Conservation (phyloP, 225 moss, liverwort and hornwort genomes). For the Sphagnum contortum region DNA sequence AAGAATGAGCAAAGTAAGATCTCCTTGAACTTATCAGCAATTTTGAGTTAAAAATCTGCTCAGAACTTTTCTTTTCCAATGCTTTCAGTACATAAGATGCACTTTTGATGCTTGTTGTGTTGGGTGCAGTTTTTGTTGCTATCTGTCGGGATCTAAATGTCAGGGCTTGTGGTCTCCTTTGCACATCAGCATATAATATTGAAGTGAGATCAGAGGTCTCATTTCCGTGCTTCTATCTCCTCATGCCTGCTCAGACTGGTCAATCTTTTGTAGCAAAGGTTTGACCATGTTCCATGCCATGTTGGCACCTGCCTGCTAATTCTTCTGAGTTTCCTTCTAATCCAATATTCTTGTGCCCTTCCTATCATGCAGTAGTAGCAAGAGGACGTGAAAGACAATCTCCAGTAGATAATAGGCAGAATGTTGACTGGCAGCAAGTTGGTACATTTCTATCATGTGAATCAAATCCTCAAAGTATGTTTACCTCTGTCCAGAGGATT, state of each 20-base stretch:
- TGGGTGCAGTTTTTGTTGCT: conserved; percentile 8
- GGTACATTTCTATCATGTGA: no score
- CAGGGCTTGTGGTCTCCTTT: conserved; percentile 4
- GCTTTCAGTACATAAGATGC: background rate
- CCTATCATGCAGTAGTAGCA: no score
- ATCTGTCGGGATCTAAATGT: conserved; percentile 1
- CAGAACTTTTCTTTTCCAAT: background rate
- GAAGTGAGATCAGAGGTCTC: conserved; percentile 4
- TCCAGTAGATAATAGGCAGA: no score
- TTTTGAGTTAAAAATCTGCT: no score
- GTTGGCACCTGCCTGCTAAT: no score
- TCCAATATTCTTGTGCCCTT: no score
- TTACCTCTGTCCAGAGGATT: conserved; percentile 1
- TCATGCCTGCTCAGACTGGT: conserved; percentile 3
- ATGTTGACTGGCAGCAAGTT: no score
- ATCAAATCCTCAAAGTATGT: no score
- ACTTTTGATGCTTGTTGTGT: background rate
- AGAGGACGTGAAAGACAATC: no score
- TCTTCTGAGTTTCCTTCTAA: no score
- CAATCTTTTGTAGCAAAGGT: conserved; percentile 8
- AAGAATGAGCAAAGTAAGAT: conserved; percentile 5
- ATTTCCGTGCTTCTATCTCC: conserved; percentile 3
- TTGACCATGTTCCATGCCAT: background rate
- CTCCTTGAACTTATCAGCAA: no score
- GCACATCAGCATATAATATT: conserved; percentile 5